These are phyloP conservation scores for Ehretia macrophylla DNA, from an alignment of 257 asterid species.

Conservation along the genomic window DNA sequence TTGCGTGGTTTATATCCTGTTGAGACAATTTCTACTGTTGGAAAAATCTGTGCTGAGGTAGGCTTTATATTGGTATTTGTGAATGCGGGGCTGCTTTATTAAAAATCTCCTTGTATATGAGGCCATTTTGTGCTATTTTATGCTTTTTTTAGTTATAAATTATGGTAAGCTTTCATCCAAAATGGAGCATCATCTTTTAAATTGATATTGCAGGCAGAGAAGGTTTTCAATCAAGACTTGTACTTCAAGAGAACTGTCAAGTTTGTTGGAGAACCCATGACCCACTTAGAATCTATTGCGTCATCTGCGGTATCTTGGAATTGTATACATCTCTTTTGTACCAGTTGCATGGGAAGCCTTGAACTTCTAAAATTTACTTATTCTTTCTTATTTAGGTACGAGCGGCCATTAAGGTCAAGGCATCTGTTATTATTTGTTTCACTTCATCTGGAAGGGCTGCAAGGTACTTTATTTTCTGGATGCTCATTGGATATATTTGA, in stretches of 20 bases:
- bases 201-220: constrained; percentile 59
- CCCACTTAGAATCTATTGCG: constrained; percentile 88
- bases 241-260: constrained; percentile 92
- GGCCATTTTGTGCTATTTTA: neutral
- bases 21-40: constrained; percentile 80
- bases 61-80: neutral
- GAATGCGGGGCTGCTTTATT: neutral
- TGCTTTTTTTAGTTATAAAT: neutral
- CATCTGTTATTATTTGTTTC: constrained; percentile 87
- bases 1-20: constrained; percentile 87
- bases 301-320: constrained; percentile 67
- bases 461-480: constrained; percentile 35
- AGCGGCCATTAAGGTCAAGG: constrained; percentile 93
- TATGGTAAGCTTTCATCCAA: no score
- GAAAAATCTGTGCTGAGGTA: constrained; percentile 90
- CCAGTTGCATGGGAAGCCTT: neutral
- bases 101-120: neutral
- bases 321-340: neutral
- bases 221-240: constrained; percentile 82
- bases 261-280: constrained; percentile 90
- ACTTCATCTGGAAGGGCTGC: constrained; percentile 98
- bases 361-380: neutral
- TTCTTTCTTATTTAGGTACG: constrained; percentile 52
- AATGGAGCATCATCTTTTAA: neutral
- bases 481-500: neutral